phyloP scores from a whole-genome alignment of 2,329 filamentous ascomycete genomes.

The Thelonectria discophora region DNA sequence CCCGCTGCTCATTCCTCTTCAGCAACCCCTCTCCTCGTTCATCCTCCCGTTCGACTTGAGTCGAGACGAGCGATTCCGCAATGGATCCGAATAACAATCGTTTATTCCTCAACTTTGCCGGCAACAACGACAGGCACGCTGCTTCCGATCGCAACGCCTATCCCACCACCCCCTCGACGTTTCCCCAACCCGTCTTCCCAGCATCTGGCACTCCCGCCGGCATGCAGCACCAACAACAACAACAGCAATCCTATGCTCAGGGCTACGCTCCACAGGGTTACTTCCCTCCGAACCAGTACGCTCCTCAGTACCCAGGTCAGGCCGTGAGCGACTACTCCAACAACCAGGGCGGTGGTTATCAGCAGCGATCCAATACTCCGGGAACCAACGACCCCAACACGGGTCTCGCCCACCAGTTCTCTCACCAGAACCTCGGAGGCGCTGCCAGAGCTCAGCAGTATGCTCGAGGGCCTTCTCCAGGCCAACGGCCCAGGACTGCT shows the following conservation, averaged over 20 bases:
- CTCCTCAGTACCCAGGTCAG: conserved; percentile 52
- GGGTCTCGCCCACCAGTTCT: conserved; percentile 93
- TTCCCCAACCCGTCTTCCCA: conserved; percentile 83
- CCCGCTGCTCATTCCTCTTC: conserved; percentile 38
- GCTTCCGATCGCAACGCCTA: conserved; percentile 73
- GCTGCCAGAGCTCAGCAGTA: conserved; percentile 76
- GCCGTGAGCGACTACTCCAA: conserved; percentile 59
- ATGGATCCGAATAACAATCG: conserved; percentile 69
- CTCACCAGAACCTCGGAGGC: conserved; percentile 89
- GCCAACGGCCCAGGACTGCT: conserved; percentile 84
- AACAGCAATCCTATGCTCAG: conserved; percentile 57
- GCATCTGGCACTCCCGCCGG: conserved; percentile 35
- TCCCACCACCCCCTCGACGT: conserved; percentile 92
- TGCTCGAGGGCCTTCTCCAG: conserved; percentile 73
- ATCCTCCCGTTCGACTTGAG: conserved; percentile 34
- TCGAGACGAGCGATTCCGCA: conserved; percentile 41
- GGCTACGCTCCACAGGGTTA: conserved; percentile 62
- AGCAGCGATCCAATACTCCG: conserved; percentile 65
- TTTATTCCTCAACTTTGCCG: conserved; percentile 71
- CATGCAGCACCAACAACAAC: conserved; percentile 54
- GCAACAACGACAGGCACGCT: conserved; percentile 70
- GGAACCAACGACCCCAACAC: conserved; percentile 84
- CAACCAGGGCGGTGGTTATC: conserved; percentile 58
- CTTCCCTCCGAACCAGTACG: conserved; percentile 70
- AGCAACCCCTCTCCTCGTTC: conserved; percentile 28